phyloP scores from a whole-genome alignment of 345 rosid genomes.

The Rubroshorea leprosula region DNA sequence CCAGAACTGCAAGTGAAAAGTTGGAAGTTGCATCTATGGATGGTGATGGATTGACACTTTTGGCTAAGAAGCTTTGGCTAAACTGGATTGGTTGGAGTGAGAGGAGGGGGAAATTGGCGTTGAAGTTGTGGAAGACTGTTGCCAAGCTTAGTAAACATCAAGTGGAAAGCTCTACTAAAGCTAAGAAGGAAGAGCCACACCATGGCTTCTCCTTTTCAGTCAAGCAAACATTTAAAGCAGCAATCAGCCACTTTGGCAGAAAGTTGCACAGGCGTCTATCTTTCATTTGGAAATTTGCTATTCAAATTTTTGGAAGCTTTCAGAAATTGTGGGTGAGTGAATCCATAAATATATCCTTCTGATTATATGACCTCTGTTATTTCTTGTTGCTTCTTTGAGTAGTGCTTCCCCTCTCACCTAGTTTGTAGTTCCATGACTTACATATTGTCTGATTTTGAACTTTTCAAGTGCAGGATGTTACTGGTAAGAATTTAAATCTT shows the following conservation, averaged over 20 bases:
- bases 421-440: not conserved
- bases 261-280: slow-evolving; percentile 74
- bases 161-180: slow-evolving; percentile 48
- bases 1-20: slow-evolving; percentile 28
- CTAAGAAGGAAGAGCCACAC: slow-evolving; percentile 50
- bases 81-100: slow-evolving; percentile 47
- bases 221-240: slow-evolving; percentile 75
- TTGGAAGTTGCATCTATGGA: slow-evolving; percentile 40
- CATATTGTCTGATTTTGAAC: slow-evolving; percentile 18
- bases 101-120: slow-evolving; percentile 34
- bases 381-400: not conserved
- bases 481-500: slow-evolving; percentile 64
- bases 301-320: slow-evolving; percentile 45
- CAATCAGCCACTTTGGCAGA: slow-evolving; percentile 48
- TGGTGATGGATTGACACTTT: slow-evolving; percentile 42
- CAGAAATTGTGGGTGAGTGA: slow-evolving; percentile 76
- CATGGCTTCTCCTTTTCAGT: slow-evolving; percentile 52
- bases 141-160: slow-evolving; percentile 40
- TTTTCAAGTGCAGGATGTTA: slow-evolving; percentile 62
- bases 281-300: slow-evolving; percentile 48
- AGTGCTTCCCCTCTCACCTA: too few species aligned
- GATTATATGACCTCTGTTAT: too few species aligned
- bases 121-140: slow-evolving; percentile 50
- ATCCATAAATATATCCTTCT: slow-evolving; percentile 5
- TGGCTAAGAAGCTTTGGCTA: slow-evolving; percentile 42